A percentile compares a stretch with the other conserved stretches of the same genome.
These are phyloP conservation scores for Taphrina deformans DNA, from an alignment of 1,139 yeast genomes.

Conservation along the genomic window DNA sequence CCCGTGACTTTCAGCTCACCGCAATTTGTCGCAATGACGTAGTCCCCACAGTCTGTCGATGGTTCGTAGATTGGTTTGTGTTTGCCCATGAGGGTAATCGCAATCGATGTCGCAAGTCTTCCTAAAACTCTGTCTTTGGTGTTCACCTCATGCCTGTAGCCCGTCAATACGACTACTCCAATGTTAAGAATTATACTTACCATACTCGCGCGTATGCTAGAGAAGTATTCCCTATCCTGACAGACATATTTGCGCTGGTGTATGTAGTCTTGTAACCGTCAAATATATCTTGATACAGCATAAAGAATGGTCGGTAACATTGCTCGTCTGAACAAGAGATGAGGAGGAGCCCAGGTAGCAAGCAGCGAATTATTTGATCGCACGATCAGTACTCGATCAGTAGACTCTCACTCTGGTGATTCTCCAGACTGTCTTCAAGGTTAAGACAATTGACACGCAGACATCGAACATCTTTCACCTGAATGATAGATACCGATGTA, in stretches of 20 bases:
- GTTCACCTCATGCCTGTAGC: slow-evolving; percentile 86
- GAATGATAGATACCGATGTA: no score
- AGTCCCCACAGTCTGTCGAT: slow-evolving; percentile 86
- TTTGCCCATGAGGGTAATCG: slow-evolving; percentile 86
- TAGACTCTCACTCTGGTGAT: no score
- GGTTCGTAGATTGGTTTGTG: slow-evolving; percentile 87
- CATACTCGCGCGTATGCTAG: slow-evolving; percentile 28
- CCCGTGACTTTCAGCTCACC: slow-evolving; percentile 78
- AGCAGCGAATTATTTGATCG: not conserved
- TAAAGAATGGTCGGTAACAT: not conserved
- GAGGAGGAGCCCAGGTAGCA: not conserved
- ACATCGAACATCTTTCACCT: no score
- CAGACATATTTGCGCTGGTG: slow-evolving; percentile 27
- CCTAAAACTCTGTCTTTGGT: slow-evolving; percentile 86
- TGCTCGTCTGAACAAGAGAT: not conserved
- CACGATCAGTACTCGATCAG: not conserved
- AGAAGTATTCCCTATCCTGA: slow-evolving; percentile 25
- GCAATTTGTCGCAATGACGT: slow-evolving; percentile 94
- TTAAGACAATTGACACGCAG: no score
- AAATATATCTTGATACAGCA: no score
- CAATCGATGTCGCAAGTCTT: slow-evolving; percentile 85
- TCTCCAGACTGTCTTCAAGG: no score
- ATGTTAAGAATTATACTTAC: not conserved
- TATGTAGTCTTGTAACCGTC: no score
- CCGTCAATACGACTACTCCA: not conserved